Evolutionary conservation across 108 stramenopile genomes (phyloP).

Genomic region (Epipyxis sp.): DNA sequence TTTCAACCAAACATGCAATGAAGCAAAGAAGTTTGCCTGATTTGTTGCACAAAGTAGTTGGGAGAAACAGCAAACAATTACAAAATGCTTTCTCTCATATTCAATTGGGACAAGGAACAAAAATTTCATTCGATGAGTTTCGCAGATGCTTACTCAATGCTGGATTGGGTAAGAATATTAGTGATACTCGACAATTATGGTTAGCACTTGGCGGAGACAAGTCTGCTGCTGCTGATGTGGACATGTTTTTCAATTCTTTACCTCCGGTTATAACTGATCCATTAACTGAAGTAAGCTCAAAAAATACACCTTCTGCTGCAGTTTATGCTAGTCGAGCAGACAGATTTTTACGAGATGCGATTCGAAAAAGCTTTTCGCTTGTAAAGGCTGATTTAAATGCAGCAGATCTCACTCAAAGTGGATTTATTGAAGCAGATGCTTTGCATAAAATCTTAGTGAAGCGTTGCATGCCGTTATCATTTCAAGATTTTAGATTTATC

Average conservation of each 20-base stretch:
- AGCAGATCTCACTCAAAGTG: background rate
- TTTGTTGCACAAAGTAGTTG: background rate
- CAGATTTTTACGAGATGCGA: conserved; percentile 15
- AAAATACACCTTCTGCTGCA: background rate
- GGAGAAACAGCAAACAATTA: background rate
- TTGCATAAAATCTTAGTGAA: background rate
- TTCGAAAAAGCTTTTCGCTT: conserved; percentile 15
- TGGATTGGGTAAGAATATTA: background rate
- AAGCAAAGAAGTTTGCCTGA: background rate
- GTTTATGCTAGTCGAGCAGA: conserved; percentile 3
- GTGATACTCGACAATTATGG: background rate
- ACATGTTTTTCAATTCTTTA: background rate
- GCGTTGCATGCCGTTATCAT: background rate
- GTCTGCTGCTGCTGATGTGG: background rate
- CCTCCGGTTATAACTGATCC: background rate
- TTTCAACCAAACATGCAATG: background rate
- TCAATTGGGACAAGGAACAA: conserved; percentile 10
- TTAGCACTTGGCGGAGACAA: conserved; percentile 5
- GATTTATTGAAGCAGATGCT: background rate
- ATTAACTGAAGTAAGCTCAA: background rate
- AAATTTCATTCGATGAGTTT: conserved; percentile 12
- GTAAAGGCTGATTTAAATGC: background rate
- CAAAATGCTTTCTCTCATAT: conserved; percentile 16
- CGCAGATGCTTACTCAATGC: conserved; percentile 10
- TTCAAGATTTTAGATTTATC: conserved; percentile 28